Evolutionary conservation across 257 asterid genomes (phyloP).

Genomic region (Solanum corneliomulleri): DNA sequence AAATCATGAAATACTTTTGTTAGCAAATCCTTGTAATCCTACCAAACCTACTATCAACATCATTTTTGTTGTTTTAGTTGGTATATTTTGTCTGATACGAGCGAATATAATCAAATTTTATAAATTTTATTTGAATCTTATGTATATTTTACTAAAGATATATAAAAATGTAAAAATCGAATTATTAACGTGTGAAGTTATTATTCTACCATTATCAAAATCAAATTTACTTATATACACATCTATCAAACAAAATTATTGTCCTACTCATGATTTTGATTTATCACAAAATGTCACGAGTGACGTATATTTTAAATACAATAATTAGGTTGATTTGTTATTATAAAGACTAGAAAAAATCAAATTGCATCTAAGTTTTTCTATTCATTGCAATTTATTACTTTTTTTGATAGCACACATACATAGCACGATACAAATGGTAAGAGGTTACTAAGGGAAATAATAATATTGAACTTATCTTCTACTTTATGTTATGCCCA

Average conservation of each 20-base stretch:
- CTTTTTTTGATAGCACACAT: neutral
- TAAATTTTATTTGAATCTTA: neutral
- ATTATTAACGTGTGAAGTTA: neutral
- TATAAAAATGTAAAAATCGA: neutral
- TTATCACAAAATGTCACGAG: neutral
- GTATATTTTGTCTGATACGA: neutral
- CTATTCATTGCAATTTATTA: neutral
- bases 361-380: neutral
- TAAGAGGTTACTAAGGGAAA: neutral
- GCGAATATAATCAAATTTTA: neutral
- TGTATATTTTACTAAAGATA: neutral
- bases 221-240: neutral
- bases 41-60: neutral
- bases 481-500: neutral
- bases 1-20: neutral
- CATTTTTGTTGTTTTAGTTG: neutral
- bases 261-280: neutral
- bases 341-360: neutral
- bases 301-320: neutral
- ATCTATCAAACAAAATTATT: neutral
- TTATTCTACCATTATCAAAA: neutral
- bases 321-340: neutral
- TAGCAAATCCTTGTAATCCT: constrained; percentile 3
- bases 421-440: neutral
- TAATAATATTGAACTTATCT: neutral